Base-by-base conservation (phyloP, 768 basidiomycete genomes). In the Neoboletus brunneissimus region DNA sequence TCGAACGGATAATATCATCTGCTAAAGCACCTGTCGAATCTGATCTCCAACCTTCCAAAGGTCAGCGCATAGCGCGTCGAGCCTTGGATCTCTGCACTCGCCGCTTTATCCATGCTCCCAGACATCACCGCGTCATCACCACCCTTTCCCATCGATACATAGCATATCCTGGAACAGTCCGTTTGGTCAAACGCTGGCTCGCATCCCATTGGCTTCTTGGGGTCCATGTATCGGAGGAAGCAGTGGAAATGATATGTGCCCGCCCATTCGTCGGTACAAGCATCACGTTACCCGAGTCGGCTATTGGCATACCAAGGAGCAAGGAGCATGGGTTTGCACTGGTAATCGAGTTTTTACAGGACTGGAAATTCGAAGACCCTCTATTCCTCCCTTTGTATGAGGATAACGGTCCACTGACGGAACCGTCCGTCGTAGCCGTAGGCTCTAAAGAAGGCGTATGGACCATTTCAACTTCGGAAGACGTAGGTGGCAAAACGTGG, bases 161-260 rank as follows among this genome's bases (percentile, higher is more conserved):
- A 0, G 89, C 94, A 12, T 97, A 86, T 71, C 80, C 92, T 3
- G 85, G 88, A 10, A 94, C 95, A 0, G 89, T 91, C 16, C 81
- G 97, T 38, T 79, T 98, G 16, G 82, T 91, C 49, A 96, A 98
- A 75, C 82, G 96, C 42, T 99, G 97, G 97, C 76, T 98, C 52
- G 85, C 90, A 0, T 77, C 88, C 8, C 97, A 99, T 67, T 92
- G 90, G 88, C 79, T 97, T 54, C 80, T 98, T 34, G 78, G 81
- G 5, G 72, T 78, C 0, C 88, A 92, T 62, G 76, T 98, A 51
- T 79, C 81, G 7, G 81, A 85, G 56, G 93, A 98, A 68, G 86
- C 83, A 0, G 81, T 91, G 35, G 97, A 99, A 71, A 75, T 98
- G 18, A 70, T 99, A 41, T 92, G 91, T 69, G 91, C 93, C 0